Conservation (phyloP, 768 basidiomycete species). For the Hygrophorus pudorinus region DNA sequence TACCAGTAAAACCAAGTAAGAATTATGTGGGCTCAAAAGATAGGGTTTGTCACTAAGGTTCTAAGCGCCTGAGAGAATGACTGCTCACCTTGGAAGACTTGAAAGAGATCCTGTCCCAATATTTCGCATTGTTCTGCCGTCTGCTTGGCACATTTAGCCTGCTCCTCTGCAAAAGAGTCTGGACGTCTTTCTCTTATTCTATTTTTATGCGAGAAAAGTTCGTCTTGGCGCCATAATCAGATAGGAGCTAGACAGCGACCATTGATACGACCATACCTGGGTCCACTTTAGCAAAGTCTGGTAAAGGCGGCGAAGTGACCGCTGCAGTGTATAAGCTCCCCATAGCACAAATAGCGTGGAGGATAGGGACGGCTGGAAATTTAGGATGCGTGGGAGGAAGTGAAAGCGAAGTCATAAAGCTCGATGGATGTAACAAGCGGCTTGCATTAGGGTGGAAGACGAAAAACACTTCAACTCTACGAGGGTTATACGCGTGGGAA, state of each 20-base stretch:
- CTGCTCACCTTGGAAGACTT: constrained; percentile 49
- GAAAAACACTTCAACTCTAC: constrained; percentile 73
- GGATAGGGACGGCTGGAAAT: constrained; percentile 60
- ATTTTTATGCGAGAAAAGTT: constrained; percentile 42
- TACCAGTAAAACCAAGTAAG: constrained; percentile 69
- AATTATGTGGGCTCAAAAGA: constrained; percentile 43
- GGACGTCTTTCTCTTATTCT: constrained; percentile 34
- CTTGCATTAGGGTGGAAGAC: constrained; percentile 64
- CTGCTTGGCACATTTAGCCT: constrained; percentile 45
- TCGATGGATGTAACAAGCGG: constrained; percentile 57
- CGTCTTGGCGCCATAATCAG: constrained; percentile 25
- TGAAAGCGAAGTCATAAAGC: constrained; percentile 54
- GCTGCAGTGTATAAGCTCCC: constrained; percentile 69
- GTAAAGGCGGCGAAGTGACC: constrained; percentile 44
- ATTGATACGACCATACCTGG: constrained; percentile 25
- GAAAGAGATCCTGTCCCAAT: constrained; percentile 45
- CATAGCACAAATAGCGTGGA: constrained; percentile 83
- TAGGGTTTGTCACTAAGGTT: not conserved
- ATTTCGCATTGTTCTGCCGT: constrained; percentile 37
- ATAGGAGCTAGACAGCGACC: not conserved
- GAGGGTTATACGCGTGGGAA: constrained; percentile 1
- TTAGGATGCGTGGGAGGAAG: constrained; percentile 59
- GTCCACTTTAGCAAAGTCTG: constrained; percentile 36
- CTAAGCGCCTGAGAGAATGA: not conserved
- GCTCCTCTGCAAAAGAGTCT: constrained; percentile 58